Evolutionary conservation across 2,329 filamentous ascomycete species (phyloP), one percentile per base, ranked within the genome.

Genomic region (Pestalotiopsis sp.): DNA sequence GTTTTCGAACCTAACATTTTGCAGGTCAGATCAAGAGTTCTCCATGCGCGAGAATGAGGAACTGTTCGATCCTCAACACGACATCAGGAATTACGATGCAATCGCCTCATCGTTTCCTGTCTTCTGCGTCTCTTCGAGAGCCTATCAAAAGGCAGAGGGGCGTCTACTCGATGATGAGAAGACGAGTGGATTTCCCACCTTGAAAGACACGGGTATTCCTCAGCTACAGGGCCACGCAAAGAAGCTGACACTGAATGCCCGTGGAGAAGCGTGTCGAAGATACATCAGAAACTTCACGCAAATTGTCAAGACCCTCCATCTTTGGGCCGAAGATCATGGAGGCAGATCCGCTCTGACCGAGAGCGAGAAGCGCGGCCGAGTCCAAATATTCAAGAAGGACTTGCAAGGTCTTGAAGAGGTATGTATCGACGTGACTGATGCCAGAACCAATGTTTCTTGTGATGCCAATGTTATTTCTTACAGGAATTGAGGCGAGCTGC

Each of bases 101-200:
- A 82, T 91, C 7, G 88, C 87, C 0, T 76, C 76, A 9, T 82
- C 80, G 0, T 80, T 92, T 0, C 86, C 88, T 0, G 89, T 92
- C 1, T 92, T 91, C 73, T 92, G 89, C 70, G 87, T 92, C 17
- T 90, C 87, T 68, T 87, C 86, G 61, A 81, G 86, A 59, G 89
- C 86, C 0, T 92, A 90, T 66, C 89, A 92, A 72, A 88, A 89
- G 72, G 77, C 92, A n/a, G 80, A 82, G 52, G 87, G 86, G 1
- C 82, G 86, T 3, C 74, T 91, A 9, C 75, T 80, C 66, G 85
- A n/a, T 9, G 63, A 86, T 58, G 89, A 92, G 66, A 78, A 80
- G 1, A 72, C 79, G 12, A 60, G 75, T 13, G 88, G 89, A 0
- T 92, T 91, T 74, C 76, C 77, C 1, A 76, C 79, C 3, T 56